Conservation (phyloP, 805 yeast genomes). For the Metschnikowia kofuensis region DNA sequence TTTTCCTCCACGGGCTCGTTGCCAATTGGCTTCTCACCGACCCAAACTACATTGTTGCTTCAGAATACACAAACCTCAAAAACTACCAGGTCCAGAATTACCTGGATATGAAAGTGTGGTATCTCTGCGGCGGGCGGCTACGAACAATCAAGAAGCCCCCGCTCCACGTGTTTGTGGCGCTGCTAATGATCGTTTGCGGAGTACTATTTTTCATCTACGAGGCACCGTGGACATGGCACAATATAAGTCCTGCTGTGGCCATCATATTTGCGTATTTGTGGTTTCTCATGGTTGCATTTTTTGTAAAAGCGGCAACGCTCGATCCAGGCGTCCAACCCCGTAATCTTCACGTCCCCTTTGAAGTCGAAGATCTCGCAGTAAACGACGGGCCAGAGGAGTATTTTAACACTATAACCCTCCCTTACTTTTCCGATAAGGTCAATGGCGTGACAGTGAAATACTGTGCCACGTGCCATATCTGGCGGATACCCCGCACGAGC, state of each 20-base stretch:
- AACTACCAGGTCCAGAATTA: constrained; percentile 46
- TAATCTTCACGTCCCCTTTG: constrained; percentile 53
- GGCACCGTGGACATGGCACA: constrained; percentile 54
- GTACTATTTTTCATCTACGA: constrained; percentile 49
- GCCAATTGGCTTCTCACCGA: constrained; percentile 28
- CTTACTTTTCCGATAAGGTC: constrained; percentile 17
- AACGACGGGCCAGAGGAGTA: constrained; percentile 49
- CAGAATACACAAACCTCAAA: constrained; percentile 9
- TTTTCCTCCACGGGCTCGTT: constrained; percentile 6
- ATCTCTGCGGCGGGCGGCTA: constrained; percentile 65
- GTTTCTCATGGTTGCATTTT: constrained; percentile 46
- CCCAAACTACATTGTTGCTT: constrained; percentile 15
- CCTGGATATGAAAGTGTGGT: constrained; percentile 36
- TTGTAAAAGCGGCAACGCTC: constrained; percentile 50
- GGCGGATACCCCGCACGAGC: constrained; percentile 69
- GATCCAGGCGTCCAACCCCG: constrained; percentile 75
- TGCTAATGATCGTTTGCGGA: constrained; percentile 40
- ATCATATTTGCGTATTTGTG: constrained; percentile 59
- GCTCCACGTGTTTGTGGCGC: constrained; percentile 34
- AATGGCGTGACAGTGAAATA: constrained; percentile 49
- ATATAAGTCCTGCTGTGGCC: constrained; percentile 53
- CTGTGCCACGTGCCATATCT: constrained; percentile 51
- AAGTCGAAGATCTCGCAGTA: constrained; percentile 4
- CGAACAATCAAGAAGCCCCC: constrained; percentile 44
- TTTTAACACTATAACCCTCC: constrained; percentile 23